Base-by-base conservation (phyloP, 2,329 filamentous ascomycete genomes). In the Fusarium begoniae region DNA sequence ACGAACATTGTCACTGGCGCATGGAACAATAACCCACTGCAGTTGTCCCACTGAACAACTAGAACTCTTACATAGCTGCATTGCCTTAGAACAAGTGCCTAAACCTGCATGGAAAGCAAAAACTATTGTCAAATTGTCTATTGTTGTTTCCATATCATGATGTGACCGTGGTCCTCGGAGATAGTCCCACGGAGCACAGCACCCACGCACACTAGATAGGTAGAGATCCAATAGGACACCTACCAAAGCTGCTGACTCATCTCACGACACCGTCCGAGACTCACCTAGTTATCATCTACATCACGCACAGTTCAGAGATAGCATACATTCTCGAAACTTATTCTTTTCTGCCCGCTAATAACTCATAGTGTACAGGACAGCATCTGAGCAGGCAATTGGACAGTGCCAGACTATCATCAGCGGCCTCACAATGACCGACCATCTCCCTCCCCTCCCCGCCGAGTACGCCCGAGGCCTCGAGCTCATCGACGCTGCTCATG, bases 401-500 rank as follows among this genome's bases (percentile, higher is more conserved):
- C 5, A 54, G 26, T 32, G 32, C 22, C 9, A 38, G 40, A 44
- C 56, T n/a, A 17, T 30, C 37, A 12, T 35, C 13, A 17, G 15
- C 28, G 18, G 63, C 20, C 38, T 41, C 43, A 66, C 58, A 61
- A 78, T 77, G 75, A 24, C 62, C 18, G 44, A 64, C 26, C 24
- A 35, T 35, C 66, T 84, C 8, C 78, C 80, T 20, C 63, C 79
- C 5, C 81, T 87, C 35, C 79, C 83, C 4, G 72, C 77, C 14
- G 82, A 83, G 70, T 89, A 85, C 66, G 80, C 80, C 47, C 81
- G 82, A 60, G 93, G 92, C 32, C 84, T 95, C 45, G 81, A 85
- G 43, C 87, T 90, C 74, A 95, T 97, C 79, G 94, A 96, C 83
- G 87, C 88, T 62, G 94, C 92, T 48, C 83, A 84, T 70, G 77